Percentiles rank a stretch among this genome's conserved stretches.
These are phyloP conservation scores for Fomitopsis pinicola DNA, from an alignment of 1,284 basidiomycete genomes.

Conservation along the genomic window DNA sequence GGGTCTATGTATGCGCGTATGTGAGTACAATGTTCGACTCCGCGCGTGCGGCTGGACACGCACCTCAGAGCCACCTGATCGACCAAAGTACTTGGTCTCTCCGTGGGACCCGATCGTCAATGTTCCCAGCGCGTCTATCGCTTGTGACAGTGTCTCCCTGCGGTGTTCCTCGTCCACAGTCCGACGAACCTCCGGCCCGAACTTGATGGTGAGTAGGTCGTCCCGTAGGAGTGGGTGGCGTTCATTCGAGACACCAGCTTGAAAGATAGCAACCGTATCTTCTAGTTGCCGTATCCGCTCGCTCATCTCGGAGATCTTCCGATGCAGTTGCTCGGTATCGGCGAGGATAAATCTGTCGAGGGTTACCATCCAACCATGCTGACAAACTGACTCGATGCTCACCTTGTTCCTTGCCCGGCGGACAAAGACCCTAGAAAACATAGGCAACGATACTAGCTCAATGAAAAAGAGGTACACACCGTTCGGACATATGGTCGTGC, in stretches of 20 bases:
- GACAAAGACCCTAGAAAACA: conserved; percentile 23
- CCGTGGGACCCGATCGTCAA: conserved; percentile 58
- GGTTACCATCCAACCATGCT: conserved; percentile 3
- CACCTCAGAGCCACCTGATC: conserved; percentile 56
- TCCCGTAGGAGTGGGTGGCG: conserved; percentile 58
- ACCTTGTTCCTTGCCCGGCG: conserved; percentile 30
- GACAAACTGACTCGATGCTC: not conserved
- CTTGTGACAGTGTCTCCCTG: conserved; percentile 23
- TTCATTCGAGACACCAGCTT: conserved; percentile 46
- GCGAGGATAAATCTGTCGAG: conserved; percentile 67
- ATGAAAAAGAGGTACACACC: conserved; percentile 27
- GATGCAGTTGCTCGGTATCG: conserved; percentile 70
- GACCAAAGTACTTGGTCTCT: conserved; percentile 67
- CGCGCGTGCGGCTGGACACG: conserved; percentile 9
- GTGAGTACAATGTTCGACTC: not conserved
- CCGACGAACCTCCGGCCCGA: conserved; percentile 29
- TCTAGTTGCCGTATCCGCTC: conserved; percentile 75
- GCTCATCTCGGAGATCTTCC: conserved; percentile 69
- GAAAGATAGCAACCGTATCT: conserved; percentile 61
- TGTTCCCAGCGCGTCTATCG: conserved; percentile 44
- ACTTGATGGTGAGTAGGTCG: conserved; percentile 67
- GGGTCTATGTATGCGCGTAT: conserved; percentile 30
- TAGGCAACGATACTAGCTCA: not conserved
- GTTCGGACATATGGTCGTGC: conserved; percentile 72
- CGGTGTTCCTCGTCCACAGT: conserved; percentile 28